A percentile compares a stretch with the other conserved stretches of the same genome.
These are phyloP conservation scores for Cutaneotrichosporon curvatum DNA, from an alignment of 1,284 basidiomycete species.

Conservation along the genomic window DNA sequence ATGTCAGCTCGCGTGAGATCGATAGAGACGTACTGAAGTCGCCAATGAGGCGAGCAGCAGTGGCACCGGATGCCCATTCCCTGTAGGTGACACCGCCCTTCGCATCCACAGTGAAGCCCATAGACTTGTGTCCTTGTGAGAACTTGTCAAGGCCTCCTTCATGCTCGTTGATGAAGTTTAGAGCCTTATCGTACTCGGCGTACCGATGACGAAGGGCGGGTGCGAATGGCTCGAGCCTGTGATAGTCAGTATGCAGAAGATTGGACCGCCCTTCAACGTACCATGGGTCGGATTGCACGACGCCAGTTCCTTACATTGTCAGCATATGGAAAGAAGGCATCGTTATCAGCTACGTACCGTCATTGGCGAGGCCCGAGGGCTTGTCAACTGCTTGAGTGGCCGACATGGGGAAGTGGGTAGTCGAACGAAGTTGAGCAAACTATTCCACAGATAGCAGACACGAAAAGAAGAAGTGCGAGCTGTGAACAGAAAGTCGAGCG, in stretches of 20 bases:
- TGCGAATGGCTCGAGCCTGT: constrained; percentile 65
- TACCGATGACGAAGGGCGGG: constrained; percentile 65
- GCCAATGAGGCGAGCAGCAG: constrained; percentile 75
- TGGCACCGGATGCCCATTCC: constrained; percentile 93
- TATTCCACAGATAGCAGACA: no score
- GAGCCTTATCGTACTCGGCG: constrained; percentile 64
- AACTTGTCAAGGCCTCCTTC: constrained; percentile 89
- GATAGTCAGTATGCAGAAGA: not conserved
- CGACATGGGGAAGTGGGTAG: not conserved
- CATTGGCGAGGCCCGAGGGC: not conserved
- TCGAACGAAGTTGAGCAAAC: no score
- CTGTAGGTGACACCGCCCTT: constrained; percentile 73
- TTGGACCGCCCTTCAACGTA: constrained; percentile 7
- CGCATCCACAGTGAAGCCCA: constrained; percentile 68
- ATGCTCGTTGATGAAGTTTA: constrained; percentile 60
- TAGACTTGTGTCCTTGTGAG: constrained; percentile 75
- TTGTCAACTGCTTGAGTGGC: no score
- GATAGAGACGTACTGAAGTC: constrained; percentile 75
- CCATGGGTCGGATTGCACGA: constrained; percentile 43
- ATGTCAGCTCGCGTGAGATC: constrained; percentile 3
- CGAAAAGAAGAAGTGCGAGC: no score
- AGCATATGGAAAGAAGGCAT: not conserved
- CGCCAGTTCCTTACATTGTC: constrained; percentile 32
- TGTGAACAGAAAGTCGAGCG: no score
- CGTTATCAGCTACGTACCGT: not conserved